A percentile compares a stretch with the other conserved stretches of the same genome.
phyloP scores from a whole-genome alignment of 2,329 filamentous ascomycete genomes.

The Septoria linicola region DNA sequence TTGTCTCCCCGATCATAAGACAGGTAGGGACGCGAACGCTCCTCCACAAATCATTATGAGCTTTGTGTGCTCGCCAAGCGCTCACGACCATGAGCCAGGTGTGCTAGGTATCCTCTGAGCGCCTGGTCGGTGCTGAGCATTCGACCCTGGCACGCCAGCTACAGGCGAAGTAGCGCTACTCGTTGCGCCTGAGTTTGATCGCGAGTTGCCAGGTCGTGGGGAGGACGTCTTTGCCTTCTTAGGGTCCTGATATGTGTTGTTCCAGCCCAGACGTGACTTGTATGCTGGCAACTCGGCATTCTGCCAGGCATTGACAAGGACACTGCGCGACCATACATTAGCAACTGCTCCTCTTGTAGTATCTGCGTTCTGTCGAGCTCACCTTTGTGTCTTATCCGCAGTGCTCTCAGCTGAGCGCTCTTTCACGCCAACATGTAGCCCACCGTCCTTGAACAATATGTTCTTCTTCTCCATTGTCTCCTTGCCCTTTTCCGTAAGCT shows the following conservation, averaged over 20 bases:
- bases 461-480: conserved; percentile 74
- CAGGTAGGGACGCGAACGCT: too few relatives aligned
- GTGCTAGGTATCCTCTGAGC: conserved; percentile 18
- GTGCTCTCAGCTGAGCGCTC: conserved; percentile 68
- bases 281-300: conserved; percentile 39
- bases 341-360: background rate
- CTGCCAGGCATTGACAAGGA: conserved; percentile 54
- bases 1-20: too few relatives aligned
- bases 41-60: background rate
- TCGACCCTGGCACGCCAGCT: conserved; percentile 5
- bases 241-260: conserved; percentile 25
- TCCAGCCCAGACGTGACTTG: conserved; percentile 40
- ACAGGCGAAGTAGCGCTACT: conserved; percentile 8
- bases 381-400: conserved; percentile 68
- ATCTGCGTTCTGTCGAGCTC: conserved; percentile 15
- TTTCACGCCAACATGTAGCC: conserved; percentile 68
- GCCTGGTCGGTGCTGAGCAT: conserved; percentile 15
- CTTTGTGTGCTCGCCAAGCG: background rate
- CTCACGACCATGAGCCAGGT: conserved; percentile 15
- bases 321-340: conserved; percentile 27
- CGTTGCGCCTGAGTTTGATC: background rate
- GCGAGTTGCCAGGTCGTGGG: background rate
- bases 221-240: background rate
- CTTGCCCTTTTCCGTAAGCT: conserved; percentile 64
- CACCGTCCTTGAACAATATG: conserved; percentile 71